A percentile compares a stretch with the other conserved stretches of the same genome.
phyloP scores from a whole-genome alignment of 2,329 filamentous ascomycete genomes.

The Penicillium occitanis region DNA sequence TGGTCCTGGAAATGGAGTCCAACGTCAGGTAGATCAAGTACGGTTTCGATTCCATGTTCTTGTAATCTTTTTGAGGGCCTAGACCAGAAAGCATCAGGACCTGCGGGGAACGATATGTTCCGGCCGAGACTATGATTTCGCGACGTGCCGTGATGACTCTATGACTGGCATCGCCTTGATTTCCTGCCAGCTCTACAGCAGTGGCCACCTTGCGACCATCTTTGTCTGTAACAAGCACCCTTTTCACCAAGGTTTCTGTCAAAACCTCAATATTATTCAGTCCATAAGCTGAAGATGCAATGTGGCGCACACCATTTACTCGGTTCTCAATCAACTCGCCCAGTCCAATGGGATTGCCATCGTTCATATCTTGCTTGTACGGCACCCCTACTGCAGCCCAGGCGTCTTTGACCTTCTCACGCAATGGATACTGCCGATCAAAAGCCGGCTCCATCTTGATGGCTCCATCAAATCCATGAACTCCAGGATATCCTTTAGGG shows the following conservation, averaged over 20 bases:
- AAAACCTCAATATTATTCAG: slow-evolving; percentile 10
- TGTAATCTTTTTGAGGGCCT: slow-evolving; percentile 32
- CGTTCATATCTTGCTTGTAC: slow-evolving; percentile 17
- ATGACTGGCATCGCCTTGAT: background rate
- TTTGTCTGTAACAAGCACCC: slow-evolving; percentile 1
- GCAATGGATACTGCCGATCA: slow-evolving; percentile 22
- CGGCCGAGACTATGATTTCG: slow-evolving; percentile 49
- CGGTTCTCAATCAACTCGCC: slow-evolving; percentile 21
- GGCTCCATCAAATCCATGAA: slow-evolving; percentile 31
- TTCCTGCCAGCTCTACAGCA: slow-evolving; percentile 8
- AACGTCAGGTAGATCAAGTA: slow-evolving; percentile 27
- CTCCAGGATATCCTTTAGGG: slow-evolving; percentile 25
- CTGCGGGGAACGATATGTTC: slow-evolving; percentile 45
- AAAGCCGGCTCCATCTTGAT: slow-evolving; percentile 24
- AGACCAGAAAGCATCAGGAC: slow-evolving; percentile 35
- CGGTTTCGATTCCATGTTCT: slow-evolving; percentile 27
- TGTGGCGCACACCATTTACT: slow-evolving; percentile 13
- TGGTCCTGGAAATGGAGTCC: slow-evolving; percentile 49
- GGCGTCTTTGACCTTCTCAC: slow-evolving; percentile 15
- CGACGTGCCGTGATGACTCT: slow-evolving; percentile 32
- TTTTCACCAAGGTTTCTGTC: slow-evolving; percentile 19
- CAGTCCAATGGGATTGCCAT: slow-evolving; percentile 20
- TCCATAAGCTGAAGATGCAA: slow-evolving; percentile 19
- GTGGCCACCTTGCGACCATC: background rate
- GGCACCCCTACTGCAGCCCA: slow-evolving; percentile 12